These are phyloP conservation scores for Diaporthe citriasiana DNA, from an alignment of 2,329 filamentous ascomycete species.

Conservation along the genomic window DNA sequence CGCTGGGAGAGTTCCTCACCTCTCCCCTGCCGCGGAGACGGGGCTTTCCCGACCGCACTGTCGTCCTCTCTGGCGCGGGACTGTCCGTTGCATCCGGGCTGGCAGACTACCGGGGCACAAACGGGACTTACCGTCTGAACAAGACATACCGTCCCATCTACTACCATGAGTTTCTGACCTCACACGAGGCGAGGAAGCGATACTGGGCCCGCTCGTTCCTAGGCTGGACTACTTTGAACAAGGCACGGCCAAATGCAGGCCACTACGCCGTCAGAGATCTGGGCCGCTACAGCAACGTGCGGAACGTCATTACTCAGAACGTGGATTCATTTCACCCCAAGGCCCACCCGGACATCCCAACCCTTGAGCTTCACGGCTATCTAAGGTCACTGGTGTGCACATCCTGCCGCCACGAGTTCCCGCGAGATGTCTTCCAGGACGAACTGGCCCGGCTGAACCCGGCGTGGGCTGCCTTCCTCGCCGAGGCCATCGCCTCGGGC, in stretches of 20 bases:
- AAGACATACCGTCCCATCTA: conserved; percentile 93
- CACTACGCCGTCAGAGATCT: conserved; percentile 84
- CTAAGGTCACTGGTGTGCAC: conserved; percentile 85
- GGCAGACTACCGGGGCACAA: conserved; percentile 89
- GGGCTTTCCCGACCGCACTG: conserved; percentile 62
- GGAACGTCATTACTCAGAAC: conserved; percentile 91
- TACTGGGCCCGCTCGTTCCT: conserved; percentile 98
- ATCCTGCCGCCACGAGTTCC: conserved; percentile 79
- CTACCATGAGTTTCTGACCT: conserved; percentile 87
- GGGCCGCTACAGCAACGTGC: conserved; percentile 78
- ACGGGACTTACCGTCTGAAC: conserved; percentile 94
- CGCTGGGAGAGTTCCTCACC: conserved; percentile 82
- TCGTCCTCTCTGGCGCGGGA: conserved; percentile 82
- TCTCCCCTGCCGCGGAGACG: conserved; percentile 62
- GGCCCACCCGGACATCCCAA: conserved; percentile 81
- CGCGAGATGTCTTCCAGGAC: conserved; percentile 81
- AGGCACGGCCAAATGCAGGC: conserved; percentile 82
- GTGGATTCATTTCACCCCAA: conserved; percentile 92
- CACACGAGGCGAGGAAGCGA: conserved; percentile 87
- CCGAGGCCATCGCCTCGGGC: conserved; percentile 78
- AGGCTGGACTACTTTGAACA: conserved; percentile 87
- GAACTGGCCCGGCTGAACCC: conserved; percentile 86
- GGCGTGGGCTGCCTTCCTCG: conserved; percentile 83
- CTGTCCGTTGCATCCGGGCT: conserved; percentile 94
- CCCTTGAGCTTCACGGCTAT: conserved; percentile 92